Evolutionary conservation across 495 filamentous ascomycete genomes (phyloP).

Genomic region (Hyaloscypha bicolor): DNA sequence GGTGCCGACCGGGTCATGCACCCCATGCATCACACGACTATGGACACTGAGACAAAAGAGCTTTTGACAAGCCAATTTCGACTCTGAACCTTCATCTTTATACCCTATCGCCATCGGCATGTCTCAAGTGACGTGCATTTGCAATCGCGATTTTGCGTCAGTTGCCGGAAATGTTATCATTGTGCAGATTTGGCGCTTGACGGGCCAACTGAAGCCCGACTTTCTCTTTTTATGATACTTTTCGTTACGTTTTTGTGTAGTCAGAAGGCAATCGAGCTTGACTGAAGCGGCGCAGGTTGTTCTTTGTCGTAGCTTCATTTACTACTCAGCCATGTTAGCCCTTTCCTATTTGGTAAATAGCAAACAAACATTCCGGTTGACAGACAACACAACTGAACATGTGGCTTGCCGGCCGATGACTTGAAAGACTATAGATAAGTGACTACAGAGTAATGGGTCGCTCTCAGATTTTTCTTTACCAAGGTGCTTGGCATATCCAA

Average conservation of each 20-base stretch:
- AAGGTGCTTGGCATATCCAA: not conserved
- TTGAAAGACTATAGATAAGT: constrained; percentile 2
- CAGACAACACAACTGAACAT: not conserved
- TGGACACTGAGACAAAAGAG: not conserved
- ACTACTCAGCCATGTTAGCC: not conserved
- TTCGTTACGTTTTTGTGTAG: not conserved
- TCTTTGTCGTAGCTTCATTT: not conserved
- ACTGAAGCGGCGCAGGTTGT: not conserved
- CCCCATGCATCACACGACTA: not conserved
- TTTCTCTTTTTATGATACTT: not conserved
- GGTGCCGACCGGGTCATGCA: not conserved
- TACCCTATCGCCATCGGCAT: not conserved
- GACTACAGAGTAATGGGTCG: not conserved
- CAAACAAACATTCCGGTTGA: not conserved
- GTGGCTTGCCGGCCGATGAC: not conserved
- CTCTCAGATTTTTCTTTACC: not conserved
- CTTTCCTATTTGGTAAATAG: not conserved
- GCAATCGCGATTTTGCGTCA: not conserved
- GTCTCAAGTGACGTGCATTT: not conserved
- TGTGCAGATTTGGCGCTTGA: not conserved
- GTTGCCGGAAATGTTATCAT: not conserved
- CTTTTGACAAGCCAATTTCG: not conserved
- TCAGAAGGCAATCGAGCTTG: constrained; percentile 3
- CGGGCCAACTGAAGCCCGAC: not conserved
- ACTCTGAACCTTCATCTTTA: not conserved